phyloP scores from a whole-genome alignment of 257 asterid species.

The Plectranthus barbatus region DNA sequence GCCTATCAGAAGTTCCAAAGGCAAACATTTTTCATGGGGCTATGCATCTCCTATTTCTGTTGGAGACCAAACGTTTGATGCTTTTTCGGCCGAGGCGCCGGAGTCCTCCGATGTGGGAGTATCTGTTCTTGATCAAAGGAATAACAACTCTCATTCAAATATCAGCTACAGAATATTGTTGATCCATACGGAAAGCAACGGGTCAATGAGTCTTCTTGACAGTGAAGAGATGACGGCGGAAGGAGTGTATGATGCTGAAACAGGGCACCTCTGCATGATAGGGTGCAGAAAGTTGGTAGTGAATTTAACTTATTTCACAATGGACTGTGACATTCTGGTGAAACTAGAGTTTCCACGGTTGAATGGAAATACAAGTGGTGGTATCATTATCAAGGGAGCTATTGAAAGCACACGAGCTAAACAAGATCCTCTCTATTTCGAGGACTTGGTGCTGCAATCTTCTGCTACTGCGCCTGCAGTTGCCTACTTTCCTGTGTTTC shows the following conservation, averaged over 20 bases:
- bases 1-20: not conserved
- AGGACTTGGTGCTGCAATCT: conserved; percentile 26
- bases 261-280: conserved; percentile 60
- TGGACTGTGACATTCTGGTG: conserved; percentile 56
- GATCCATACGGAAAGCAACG: too few relatives aligned
- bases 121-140: too few relatives aligned
- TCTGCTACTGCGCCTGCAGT: too few relatives aligned
- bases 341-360: conserved; percentile 30
- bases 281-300: conserved; percentile 49
- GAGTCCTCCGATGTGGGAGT: too few relatives aligned
- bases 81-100: too few relatives aligned
- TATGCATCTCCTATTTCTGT: not conserved
- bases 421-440: conserved; percentile 42
- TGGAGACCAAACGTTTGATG: not conserved
- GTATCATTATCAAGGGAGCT: conserved; percentile 29
- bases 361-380: conserved; percentile 10
- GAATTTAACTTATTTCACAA: not conserved
- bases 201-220: too few relatives aligned
- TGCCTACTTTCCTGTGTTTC: too few relatives aligned
- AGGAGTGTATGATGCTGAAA: conserved; percentile 46
- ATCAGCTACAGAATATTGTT: conserved; percentile 19
- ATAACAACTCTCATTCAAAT: not conserved
- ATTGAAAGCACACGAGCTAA: conserved; percentile 37
- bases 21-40: not conserved
- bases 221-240: conserved; percentile 45